Conservation (phyloP, 805 yeast genomes). For the Metschnikowia henanensis region DNA sequence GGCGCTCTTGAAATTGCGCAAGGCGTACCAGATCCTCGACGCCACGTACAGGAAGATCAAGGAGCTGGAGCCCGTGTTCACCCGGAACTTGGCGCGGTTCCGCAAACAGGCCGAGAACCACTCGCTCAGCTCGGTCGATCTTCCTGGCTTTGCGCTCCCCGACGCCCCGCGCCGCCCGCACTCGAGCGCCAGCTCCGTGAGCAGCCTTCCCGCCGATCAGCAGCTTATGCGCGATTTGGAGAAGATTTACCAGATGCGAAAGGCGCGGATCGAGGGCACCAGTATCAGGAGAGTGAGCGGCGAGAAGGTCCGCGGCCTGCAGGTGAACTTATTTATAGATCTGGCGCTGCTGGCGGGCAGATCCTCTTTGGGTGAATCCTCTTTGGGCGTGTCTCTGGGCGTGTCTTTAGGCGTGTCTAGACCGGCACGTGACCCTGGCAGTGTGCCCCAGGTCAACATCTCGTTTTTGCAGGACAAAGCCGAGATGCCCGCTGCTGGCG, state of each 20-base stretch:
- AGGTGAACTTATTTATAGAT: conserved; percentile 12
- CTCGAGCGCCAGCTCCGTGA: background rate
- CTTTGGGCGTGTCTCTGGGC: too few relatives aligned
- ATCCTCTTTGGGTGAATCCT: too few relatives aligned
- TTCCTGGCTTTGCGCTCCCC: conserved; percentile 35
- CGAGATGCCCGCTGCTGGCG: too few relatives aligned
- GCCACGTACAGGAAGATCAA: conserved; percentile 58
- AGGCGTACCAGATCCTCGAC: conserved; percentile 86
- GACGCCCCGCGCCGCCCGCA: background rate
- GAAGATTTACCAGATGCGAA: conserved; percentile 61
- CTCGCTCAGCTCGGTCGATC: conserved; percentile 37
- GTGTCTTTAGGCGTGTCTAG: too few relatives aligned
- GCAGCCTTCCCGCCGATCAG: conserved; percentile 39
- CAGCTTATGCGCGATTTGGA: conserved; percentile 56
- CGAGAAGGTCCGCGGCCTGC: conserved; percentile 11
- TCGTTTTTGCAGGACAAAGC: conserved; percentile 1
- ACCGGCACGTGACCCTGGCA: background rate
- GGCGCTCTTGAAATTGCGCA: conserved; percentile 81
- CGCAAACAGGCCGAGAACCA: conserved; percentile 23
- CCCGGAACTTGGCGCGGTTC: conserved; percentile 34
- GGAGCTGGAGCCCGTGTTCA: conserved; percentile 42
- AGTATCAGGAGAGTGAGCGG: conserved; percentile 32
- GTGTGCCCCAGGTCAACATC: background rate
- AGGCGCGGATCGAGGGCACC: conserved; percentile 64
- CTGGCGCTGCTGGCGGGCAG: conserved; percentile 13